phyloP scores from a whole-genome alignment of 352 stramenopile species.

The Phytophthora sp. region DNA sequence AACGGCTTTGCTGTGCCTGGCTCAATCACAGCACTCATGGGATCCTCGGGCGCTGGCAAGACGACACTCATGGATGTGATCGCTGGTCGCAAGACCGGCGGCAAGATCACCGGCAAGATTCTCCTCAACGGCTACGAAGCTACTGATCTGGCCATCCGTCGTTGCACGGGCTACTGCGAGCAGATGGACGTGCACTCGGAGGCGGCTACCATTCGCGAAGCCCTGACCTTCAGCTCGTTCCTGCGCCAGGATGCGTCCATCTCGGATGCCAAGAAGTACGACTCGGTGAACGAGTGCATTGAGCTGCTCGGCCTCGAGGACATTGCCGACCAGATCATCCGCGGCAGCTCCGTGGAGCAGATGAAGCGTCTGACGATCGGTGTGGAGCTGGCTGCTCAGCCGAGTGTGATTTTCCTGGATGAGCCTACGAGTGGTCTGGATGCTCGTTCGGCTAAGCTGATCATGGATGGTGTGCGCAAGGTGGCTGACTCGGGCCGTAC shows the following conservation, averaged over 20 bases:
- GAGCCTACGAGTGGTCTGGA: slow-evolving; percentile 15
- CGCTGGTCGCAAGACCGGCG: too few species aligned
- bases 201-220: slow-evolving; percentile 61
- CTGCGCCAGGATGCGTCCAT: slow-evolving; percentile 47
- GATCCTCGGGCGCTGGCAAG: too few species aligned
- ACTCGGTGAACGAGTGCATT: slow-evolving; percentile 29
- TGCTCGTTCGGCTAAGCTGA: slow-evolving; percentile 7
- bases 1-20: too few species aligned
- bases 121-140: too few species aligned
- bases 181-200: slow-evolving; percentile 91
- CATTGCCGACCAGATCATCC: slow-evolving; percentile 41
- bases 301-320: slow-evolving; percentile 27
- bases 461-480: slow-evolving; percentile 28
- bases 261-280: slow-evolving; percentile 27
- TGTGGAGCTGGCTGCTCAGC: slow-evolving; percentile 66
- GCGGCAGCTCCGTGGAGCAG: slow-evolving; percentile 26
- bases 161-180: slow-evolving; percentile 59
- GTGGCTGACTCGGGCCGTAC: slow-evolving; percentile 12
- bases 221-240: slow-evolving; percentile 83
- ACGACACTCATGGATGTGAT: too few species aligned
- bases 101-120: too few species aligned
- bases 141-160: slow-evolving; percentile 55
- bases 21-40: too few species aligned
- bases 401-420: slow-evolving; percentile 26
- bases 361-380: slow-evolving; percentile 52